Base-by-base conservation (phyloP, 2,329 filamentous ascomycete genomes). In the Passalora sequoiae region DNA sequence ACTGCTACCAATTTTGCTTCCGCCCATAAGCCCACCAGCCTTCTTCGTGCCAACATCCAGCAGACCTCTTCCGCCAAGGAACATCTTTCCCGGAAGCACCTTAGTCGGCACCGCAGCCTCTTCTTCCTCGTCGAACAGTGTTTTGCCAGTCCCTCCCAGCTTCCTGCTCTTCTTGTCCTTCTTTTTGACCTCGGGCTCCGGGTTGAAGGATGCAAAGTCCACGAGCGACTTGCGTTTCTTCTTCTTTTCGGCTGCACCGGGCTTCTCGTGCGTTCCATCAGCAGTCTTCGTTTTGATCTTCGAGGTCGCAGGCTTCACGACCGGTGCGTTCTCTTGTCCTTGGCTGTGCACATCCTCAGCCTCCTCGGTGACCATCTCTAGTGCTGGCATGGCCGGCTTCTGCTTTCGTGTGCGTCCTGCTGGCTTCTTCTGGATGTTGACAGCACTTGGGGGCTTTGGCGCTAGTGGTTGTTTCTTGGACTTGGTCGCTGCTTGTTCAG, bases 351-450 rank as follows among this genome's bases (percentile, higher is more conserved):
- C 61, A 32, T 66, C 64, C 17, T 51, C 46, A 20, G 40, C 44
- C 49, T 73, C 70, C 53, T 73, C 70, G 1, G 61, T 60, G 28
- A 72, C 67, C 49, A 66, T 66, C 13, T 70, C 69, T 4, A 73
- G 63, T 8, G 61, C 55, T 9, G 68, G 62, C 6, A 57, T 54
- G 17, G 38, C 42, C 12, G 55, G 46, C 44, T 60, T 63, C 25
- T 68, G 66, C 53, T 69, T 69, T 10, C 64, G 63, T 33, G 58
- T 48, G n/a, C 51, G 51, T 4, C 55, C 52, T 9, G 67, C 47
- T n/a, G 55, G 54, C 39, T 70, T 70, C 46, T 66, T 63, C 37
- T 57, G 59, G 20, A 59, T 51, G 46, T 71, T 73, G 22, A 63
- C 56, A 52, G 71, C 68, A 47, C 64, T 73, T 1, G 66, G 64